Evolutionary conservation across 352 stramenopile genomes (phyloP), one percentile per base, ranked within the genome.

Genomic region (Phytophthora constricta): DNA sequence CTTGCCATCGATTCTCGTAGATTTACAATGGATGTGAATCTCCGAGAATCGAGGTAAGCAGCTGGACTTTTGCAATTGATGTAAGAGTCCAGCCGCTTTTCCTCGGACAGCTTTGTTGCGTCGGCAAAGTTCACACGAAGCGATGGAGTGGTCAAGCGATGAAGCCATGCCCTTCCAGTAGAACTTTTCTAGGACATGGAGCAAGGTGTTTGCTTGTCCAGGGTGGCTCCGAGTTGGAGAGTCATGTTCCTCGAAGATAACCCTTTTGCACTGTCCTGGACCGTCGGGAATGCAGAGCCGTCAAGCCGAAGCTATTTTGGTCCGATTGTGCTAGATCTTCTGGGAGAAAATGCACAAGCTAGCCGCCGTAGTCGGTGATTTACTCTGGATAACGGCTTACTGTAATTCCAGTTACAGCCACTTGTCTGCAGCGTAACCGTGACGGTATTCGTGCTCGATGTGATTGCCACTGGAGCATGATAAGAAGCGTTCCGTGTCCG

Each of bases 91-190:
- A 11, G 46, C 5, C 0, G 58, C 10, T 10, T 31, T 22, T 5
- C 31, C 20, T 11, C 48, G 43, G 16, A 49, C 25, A 13, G 22
- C 4, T 22, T 65, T 65, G 23, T 41, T 50, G 17, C 46, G 48
- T 23, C 57, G 58, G 26, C 25, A 65, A 14, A 58, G 7, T 26
- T 65, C 58, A 46, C 58, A 65, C 17, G 58, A 58, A 2, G 17
- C 13, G 19, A 58, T n/a, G 47, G 48, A 58, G 20, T 25, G 17
- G 1, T 22, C 17, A 16, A 48, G 43, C 19, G 20, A 43, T 39
- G 17, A 3, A 5, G 26, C 39, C 39, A 53, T 53, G 5, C 39
- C 27, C 26, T 2, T 41, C 39, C 26, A 62, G 27, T 53, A 53
- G 41, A 53, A 62, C 10, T 42, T 31, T n/a, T 26, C 10, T 16